Evolutionary conservation across 2,329 filamentous ascomycete genomes (phyloP).

Genomic region (Akanthomyces uredinophilus): DNA sequence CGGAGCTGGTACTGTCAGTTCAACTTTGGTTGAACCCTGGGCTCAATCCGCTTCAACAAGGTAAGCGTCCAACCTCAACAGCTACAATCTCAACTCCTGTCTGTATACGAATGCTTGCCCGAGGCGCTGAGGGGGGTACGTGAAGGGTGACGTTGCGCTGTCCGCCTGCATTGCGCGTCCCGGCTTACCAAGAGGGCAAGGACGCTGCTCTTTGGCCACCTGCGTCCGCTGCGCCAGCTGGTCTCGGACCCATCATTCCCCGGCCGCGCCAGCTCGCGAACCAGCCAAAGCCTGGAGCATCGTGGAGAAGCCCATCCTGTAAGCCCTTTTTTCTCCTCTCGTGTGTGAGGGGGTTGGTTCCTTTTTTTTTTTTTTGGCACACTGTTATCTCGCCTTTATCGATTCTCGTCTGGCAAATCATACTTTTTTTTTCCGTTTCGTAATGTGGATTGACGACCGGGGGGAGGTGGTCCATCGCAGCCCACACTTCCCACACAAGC

Average conservation of each 20-base stretch:
- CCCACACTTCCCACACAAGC: not conserved
- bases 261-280: constrained; percentile 1
- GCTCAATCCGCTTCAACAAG: no score
- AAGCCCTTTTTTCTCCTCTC: not conserved
- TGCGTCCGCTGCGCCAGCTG: not conserved
- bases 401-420: not conserved
- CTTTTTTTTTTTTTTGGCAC: not conserved
- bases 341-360: not conserved
- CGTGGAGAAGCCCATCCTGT: not conserved
- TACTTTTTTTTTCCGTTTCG: not conserved
- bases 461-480: not conserved
- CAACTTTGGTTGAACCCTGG: no score
- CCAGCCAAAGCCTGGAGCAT: not conserved
- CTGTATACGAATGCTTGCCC: not conserved
- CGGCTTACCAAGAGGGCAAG: constrained; percentile 3
- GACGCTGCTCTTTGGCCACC: constrained; percentile 2
- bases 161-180: constrained; percentile 14
- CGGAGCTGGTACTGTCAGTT: no score
- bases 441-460: not conserved
- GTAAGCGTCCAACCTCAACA: no score
- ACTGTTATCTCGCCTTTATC: not conserved
- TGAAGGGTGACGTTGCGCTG: constrained; percentile 14
- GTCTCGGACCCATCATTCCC: constrained; percentile 4
- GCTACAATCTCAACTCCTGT: not conserved
- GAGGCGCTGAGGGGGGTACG: not conserved